Conservation (phyloP, 129 eudicot species). For the Heracleum sosnowskyi region DNA sequence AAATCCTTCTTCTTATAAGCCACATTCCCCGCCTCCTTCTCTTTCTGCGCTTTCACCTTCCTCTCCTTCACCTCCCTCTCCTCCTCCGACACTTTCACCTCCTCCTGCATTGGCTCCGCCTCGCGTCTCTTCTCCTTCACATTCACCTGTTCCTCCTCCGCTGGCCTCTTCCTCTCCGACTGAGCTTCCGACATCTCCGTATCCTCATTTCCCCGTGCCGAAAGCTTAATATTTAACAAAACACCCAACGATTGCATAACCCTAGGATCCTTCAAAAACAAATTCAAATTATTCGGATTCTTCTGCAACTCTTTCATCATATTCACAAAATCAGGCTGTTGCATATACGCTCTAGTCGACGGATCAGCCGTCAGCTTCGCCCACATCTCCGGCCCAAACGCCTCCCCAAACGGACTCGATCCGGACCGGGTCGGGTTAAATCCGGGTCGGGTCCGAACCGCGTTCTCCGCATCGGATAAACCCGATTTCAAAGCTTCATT, state of each 20-base stretch:
- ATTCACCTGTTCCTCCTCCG: conserved; percentile 33
- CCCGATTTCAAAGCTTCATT: conserved; percentile 80
- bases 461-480: conserved; percentile 50
- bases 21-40: conserved; percentile 89
- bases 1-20: conserved; percentile 97
- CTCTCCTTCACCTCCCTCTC: conserved; percentile 54
- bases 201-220: conserved; percentile 31
- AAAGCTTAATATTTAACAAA: conserved; percentile 55
- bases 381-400: conserved; percentile 98
- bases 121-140: conserved; percentile 55
- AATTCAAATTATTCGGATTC: conserved; percentile 67
- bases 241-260: conserved; percentile 91
- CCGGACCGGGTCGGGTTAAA: neutral
- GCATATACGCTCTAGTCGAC: conserved; percentile 46
- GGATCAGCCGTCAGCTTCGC: conserved; percentile 75
- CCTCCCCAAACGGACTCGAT: conserved; percentile 64
- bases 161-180: conserved; percentile 49
- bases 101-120: conserved; percentile 26
- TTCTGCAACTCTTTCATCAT: conserved; percentile 84
- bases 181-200: conserved; percentile 37
- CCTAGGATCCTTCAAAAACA: conserved; percentile 87
- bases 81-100: conserved; percentile 58
- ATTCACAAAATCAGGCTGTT: conserved; percentile 75
- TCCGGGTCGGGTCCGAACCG: conserved; percentile 12
- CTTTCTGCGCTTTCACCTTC: conserved; percentile 61